These are phyloP conservation scores for Colletotrichum cordylinicola DNA, from an alignment of 2,329 filamentous ascomycete species.

Conservation along the genomic window DNA sequence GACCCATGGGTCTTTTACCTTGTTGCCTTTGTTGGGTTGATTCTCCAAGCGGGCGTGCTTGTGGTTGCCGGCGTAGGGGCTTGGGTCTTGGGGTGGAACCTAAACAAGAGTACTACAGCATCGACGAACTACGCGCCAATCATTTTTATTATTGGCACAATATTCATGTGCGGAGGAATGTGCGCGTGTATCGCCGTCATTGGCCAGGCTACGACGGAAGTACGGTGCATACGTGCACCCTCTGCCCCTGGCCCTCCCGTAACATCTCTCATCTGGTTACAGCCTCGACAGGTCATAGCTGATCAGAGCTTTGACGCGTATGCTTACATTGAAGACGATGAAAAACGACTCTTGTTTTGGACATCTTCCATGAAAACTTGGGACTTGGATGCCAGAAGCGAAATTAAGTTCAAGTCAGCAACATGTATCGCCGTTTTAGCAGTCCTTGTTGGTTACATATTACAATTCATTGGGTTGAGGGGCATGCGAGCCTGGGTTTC, in stretches of 20 bases:
- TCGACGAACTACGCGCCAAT: background rate
- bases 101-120: rapidly evolving
- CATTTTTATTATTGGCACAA: background rate
- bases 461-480: background rate
- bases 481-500: background rate
- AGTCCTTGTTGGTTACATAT: background rate
- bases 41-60: background rate
- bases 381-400: background rate
- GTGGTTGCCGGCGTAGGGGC: background rate
- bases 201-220: rapidly evolving
- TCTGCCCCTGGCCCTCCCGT: rapidly evolving
- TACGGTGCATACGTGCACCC: rapidly evolving
- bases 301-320: background rate
- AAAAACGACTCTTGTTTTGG: rapidly evolving
- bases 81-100: background rate
- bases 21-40: rapidly evolving
- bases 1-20: rapidly evolving
- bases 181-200: rapidly evolving
- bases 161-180: rapidly evolving
- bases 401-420: background rate
- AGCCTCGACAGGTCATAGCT: background rate
- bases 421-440: background rate
- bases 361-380: background rate
- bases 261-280: background rate
- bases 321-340: rapidly evolving